These are phyloP conservation scores for Beta corolliflora DNA, from an alignment of 179 eudicot species.

Conservation along the genomic window DNA sequence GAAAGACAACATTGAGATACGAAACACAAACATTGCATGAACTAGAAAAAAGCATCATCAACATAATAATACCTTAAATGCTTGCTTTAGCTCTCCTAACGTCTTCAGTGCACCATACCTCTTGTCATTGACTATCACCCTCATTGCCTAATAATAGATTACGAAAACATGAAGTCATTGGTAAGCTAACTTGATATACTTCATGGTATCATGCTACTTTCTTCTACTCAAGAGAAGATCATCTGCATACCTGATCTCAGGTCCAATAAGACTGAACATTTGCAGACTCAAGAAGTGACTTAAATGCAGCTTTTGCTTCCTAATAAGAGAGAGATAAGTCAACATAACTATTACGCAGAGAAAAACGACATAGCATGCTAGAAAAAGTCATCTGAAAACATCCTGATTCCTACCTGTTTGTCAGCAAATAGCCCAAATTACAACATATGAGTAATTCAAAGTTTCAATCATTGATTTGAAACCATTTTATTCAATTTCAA, in stretches of 20 bases:
- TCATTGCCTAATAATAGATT: conserved; percentile 70
- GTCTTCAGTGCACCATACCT: conserved; percentile 89
- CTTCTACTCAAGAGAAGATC: not conserved
- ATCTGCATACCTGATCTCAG: conserved; percentile 85
- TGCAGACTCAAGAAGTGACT: conserved; percentile 79
- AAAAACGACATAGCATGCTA: conserved; percentile 10
- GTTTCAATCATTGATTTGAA: too few species aligned
- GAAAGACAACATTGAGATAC: conserved; percentile 1
- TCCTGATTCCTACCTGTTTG: conserved; percentile 61
- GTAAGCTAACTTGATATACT: not conserved
- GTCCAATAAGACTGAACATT: conserved; percentile 95
- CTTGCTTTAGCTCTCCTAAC: conserved; percentile 94
- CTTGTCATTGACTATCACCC: conserved; percentile 91
- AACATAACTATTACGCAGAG: not conserved
- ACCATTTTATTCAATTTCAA: too few species aligned
- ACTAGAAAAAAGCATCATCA: not conserved
- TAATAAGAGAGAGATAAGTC: conserved; percentile 24
- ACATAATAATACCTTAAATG: conserved; percentile 71
- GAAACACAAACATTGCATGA: not conserved
- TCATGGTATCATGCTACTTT: not conserved
- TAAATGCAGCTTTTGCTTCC: conserved; percentile 95
- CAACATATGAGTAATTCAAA: too few species aligned
- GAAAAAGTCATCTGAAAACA: not conserved
- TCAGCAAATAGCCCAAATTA: too few species aligned
- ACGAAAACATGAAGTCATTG: conserved; percentile 17